phyloP scores from a whole-genome alignment of 192 early-diverging fungal genomes.

The Diversispora eburnea region DNA sequence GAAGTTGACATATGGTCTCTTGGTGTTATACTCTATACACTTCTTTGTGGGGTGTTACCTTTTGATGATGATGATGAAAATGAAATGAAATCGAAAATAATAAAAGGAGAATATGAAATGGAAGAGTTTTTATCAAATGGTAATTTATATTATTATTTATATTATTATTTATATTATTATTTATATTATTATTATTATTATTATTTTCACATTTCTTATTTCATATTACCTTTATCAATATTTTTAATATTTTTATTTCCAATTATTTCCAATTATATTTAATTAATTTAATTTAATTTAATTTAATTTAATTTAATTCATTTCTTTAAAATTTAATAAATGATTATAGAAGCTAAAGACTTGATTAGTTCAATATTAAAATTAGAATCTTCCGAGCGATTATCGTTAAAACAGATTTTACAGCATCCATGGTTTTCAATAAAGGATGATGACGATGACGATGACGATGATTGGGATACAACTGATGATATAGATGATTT shows the following conservation, averaged over 20 bases:
- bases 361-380: slow-evolving; percentile 65
- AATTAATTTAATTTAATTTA: no score
- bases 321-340: not conserved
- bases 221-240: not conserved
- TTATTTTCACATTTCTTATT: not conserved
- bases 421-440: slow-evolving; percentile 60
- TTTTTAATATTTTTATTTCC: not conserved
- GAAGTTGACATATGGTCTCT: slow-evolving; percentile 94
- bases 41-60: slow-evolving; percentile 74
- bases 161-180: not conserved
- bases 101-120: slow-evolving; percentile 69
- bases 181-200: not conserved
- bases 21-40: slow-evolving; percentile 88
- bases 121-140: slow-evolving; percentile 54
- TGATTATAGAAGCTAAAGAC: slow-evolving; percentile 49
- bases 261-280: no score
- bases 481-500: slow-evolving; percentile 32
- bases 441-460: slow-evolving; percentile 32
- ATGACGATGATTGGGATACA: slow-evolving; percentile 30
- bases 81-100: slow-evolving; percentile 65
- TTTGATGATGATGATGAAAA: slow-evolving; percentile 80
- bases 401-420: slow-evolving; percentile 60
- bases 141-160: slow-evolving; percentile 24
- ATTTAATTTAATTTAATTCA: not conserved
- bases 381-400: slow-evolving; percentile 61